Conservation (phyloP, 805 yeast species). For the Metschnikowia lunata region DNA sequence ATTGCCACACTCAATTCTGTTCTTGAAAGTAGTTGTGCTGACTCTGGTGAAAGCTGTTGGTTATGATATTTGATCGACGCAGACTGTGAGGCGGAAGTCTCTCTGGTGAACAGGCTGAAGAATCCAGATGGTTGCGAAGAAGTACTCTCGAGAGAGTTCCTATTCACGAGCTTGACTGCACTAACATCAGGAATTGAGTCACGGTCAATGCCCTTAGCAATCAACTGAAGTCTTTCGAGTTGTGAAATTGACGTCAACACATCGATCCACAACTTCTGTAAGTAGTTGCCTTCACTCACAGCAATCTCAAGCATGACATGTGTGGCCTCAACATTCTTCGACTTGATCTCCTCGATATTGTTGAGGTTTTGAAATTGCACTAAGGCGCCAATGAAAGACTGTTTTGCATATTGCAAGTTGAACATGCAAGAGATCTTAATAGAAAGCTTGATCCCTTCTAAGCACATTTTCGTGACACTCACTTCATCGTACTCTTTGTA, state of each 20-base stretch:
- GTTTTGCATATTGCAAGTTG: conserved; percentile 77
- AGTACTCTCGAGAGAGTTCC: conserved; percentile 44
- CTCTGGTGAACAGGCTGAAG: conserved; percentile 53
- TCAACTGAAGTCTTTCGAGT: conserved; percentile 82
- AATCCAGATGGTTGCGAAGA: conserved; percentile 42
- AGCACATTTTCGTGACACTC: conserved; percentile 60
- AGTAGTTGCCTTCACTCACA: conserved; percentile 68
- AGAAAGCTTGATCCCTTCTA: conserved; percentile 83
- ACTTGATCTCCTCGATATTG: conserved; percentile 70
- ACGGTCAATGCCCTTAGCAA: conserved; percentile 83
- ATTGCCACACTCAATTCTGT: conserved; percentile 73
- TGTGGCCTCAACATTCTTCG: conserved; percentile 79
- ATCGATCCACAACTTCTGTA: conserved; percentile 77
- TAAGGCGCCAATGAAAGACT: conserved; percentile 85
- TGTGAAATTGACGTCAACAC: conserved; percentile 80
- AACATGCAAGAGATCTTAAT: conserved; percentile 80
- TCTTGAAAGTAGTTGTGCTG: conserved; percentile 53
- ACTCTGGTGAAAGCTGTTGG: conserved; percentile 58
- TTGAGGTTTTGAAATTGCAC: conserved; percentile 81
- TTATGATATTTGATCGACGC: conserved; percentile 70
- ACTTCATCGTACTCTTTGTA: conserved; percentile 82
- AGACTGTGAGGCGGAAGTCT: conserved; percentile 53
- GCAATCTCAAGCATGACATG: conserved; percentile 71
- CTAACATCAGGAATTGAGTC: conserved; percentile 81
- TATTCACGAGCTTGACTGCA: conserved; percentile 62